These are phyloP conservation scores for Platanus orientalis DNA, from an alignment of 164 flowering plant genomes.

Conservation along the genomic window DNA sequence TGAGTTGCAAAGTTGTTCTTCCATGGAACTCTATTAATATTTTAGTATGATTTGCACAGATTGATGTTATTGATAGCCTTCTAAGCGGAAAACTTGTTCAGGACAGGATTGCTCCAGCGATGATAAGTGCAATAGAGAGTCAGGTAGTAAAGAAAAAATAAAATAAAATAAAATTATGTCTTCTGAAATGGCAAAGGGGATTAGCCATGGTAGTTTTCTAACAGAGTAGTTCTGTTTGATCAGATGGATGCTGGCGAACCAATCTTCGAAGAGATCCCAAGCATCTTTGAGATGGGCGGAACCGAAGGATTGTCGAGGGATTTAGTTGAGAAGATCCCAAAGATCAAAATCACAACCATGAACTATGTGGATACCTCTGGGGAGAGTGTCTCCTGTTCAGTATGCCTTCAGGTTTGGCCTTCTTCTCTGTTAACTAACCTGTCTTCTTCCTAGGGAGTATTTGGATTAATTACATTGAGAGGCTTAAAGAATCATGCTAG, in stretches of 20 bases:
- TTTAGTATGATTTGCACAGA: slow-evolving; percentile 25
- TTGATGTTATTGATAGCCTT: slow-evolving; percentile 79
- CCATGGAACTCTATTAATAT: background rate
- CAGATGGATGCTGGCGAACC: too few relatives aligned
- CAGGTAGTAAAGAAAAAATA: slow-evolving; percentile 73
- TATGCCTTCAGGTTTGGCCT: slow-evolving; percentile 64
- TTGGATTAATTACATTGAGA: too few relatives aligned
- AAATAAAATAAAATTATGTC: too few relatives aligned
- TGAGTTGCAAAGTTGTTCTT: too few relatives aligned
- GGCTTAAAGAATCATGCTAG: background rate
- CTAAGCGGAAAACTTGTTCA: slow-evolving; percentile 76
- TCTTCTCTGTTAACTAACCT: background rate
- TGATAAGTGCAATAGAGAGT: slow-evolving; percentile 76
- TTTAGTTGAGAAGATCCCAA: too few relatives aligned
- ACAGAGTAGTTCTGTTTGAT: background rate
- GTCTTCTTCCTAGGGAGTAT: too few relatives aligned
- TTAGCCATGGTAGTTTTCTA: slow-evolving; percentile 4
- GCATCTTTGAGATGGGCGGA: too few relatives aligned
- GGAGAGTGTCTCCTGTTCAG: slow-evolving; percentile 64
- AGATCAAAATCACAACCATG: slow-evolving; percentile 41
- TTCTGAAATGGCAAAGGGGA: background rate
- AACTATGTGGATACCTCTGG: slow-evolving; percentile 55
- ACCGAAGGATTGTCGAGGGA: too few relatives aligned
- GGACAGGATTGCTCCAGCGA: slow-evolving; percentile 73
- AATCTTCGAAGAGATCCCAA: too few relatives aligned